A percentile compares a stretch with the other conserved stretches of the same genome.
Evolutionary conservation across 306 rosid species (phyloP).

Genomic region (Oxytropis ochrocephala): DNA sequence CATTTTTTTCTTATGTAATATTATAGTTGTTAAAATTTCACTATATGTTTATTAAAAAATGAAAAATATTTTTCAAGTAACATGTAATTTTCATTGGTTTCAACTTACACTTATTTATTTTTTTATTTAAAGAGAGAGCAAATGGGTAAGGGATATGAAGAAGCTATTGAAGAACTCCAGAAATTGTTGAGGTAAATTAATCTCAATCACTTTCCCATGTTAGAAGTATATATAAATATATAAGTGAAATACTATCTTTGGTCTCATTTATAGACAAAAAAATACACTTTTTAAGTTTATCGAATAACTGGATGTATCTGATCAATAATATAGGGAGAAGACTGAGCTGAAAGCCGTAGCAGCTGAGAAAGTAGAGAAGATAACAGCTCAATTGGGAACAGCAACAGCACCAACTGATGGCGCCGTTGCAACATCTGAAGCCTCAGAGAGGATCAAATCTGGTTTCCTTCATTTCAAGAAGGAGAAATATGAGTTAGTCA

Average conservation of each 20-base stretch:
- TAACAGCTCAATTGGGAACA: slow-evolving; percentile 59
- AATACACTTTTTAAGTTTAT: too few species aligned
- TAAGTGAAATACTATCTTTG: too few species aligned
- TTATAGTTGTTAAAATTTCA: background rate
- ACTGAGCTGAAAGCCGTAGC: slow-evolving; percentile 54
- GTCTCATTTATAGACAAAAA: too few species aligned
- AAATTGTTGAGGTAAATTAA: slow-evolving; percentile 62
- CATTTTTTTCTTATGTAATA: background rate
- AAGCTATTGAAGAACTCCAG: slow-evolving; percentile 76
- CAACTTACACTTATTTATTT: background rate
- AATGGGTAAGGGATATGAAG: slow-evolving; percentile 83
- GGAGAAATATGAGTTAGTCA: slow-evolving; percentile 87
- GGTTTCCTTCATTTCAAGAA: slow-evolving; percentile 81
- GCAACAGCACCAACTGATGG: slow-evolving; percentile 17
- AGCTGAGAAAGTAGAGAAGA: slow-evolving; percentile 69
- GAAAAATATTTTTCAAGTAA: background rate
- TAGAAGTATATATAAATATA: background rate
- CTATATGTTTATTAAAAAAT: too few species aligned
- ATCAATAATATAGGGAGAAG: slow-evolving; percentile 48
- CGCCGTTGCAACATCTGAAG: slow-evolving; percentile 35
- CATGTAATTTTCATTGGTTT: background rate
- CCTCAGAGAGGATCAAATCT: slow-evolving; percentile 74
- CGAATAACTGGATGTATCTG: too few species aligned
- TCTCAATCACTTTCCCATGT: background rate
- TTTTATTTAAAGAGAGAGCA: slow-evolving; percentile 51